Base-by-base conservation (phyloP, 257 asterid species). In the Nicotiana paniculata region DNA sequence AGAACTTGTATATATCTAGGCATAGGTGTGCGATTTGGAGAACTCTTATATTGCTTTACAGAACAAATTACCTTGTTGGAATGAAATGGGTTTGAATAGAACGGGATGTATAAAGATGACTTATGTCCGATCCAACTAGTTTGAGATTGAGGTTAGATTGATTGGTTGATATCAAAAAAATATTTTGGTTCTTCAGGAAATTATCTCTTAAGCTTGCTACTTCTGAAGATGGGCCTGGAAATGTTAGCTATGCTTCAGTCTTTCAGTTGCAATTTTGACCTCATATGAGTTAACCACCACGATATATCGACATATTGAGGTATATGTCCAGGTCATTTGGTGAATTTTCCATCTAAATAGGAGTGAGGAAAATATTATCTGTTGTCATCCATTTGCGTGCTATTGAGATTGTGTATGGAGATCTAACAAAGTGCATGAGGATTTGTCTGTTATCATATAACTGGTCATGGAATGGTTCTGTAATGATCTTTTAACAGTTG, bases 201-300 rank as follows among this genome's bases (percentile, higher is more conserved):
- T 75, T 51, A 1, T 75, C 58, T 72, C 77, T 39, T 13, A 46
- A 0, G 16, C 46, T 75, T 75, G 63, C 28, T 35, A 51, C 79
- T 51, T 75, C 46, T 51, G 28, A 75, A 75, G 26, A 48, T 8
- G 2, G 15, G 62, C 59, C 62, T 24, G 24, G 21, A 24, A 74
- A 70, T 16, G 16, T 48, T 74, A 48, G 24, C 46, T 8, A 75
- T 51, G 80, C 46, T 24, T 51, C 46, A 75, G 16, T 8, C 30
- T 26, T 75, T 75, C 61, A 15, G 63, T 75, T 75, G 43, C 80
- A 75, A 75, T 75, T 75, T 26, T 75, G 80, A 8, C 30, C 61
- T 28, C 80, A 51, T 51, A 15, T 75, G 43, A 28, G 57, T 48
- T 75, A 15, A 17, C 46, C 46, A 51, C 39, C 46, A 51, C 28